phyloP scores from a whole-genome alignment of 805 yeast species.

The Cyberlindnera nakhonratchasimensis region DNA sequence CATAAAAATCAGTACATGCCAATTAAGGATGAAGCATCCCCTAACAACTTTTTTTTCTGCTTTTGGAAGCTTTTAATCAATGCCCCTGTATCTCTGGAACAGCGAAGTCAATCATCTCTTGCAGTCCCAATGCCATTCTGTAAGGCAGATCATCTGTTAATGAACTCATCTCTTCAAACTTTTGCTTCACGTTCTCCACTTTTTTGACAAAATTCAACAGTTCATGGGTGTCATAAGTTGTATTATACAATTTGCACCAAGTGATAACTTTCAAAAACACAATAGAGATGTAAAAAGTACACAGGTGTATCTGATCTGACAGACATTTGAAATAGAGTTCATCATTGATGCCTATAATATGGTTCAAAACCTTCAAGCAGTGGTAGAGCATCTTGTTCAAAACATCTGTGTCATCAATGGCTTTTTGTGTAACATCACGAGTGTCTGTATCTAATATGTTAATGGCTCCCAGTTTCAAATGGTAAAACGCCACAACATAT shows the following conservation, averaged over 20 bases:
- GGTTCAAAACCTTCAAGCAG: constrained; percentile 26
- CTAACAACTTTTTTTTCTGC: not conserved
- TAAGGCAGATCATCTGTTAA: constrained; percentile 22
- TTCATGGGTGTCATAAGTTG: constrained; percentile 20
- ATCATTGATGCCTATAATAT: constrained; percentile 26
- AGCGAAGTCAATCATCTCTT: constrained; percentile 15
- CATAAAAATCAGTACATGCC: not conserved
- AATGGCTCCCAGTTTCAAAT: constrained; percentile 29
- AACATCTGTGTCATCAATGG: constrained; percentile 20
- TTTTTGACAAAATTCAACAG: constrained; percentile 20
- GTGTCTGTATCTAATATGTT: constrained; percentile 13
- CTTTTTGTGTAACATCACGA: constrained; percentile 13
- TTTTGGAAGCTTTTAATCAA: not conserved
- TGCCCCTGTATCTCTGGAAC: constrained; percentile 13
- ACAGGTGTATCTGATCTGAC: constrained; percentile 66
- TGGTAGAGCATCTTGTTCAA: constrained; percentile 27
- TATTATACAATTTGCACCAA: constrained; percentile 24
- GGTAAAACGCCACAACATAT: constrained; percentile 46
- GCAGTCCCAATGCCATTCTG: constrained; percentile 20
- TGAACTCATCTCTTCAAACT: constrained; percentile 19
- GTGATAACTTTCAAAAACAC: constrained; percentile 24
- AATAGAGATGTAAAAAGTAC: constrained; percentile 23
- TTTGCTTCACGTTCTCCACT: constrained; percentile 16
- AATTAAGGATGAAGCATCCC: too few species aligned
- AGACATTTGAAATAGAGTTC: constrained; percentile 63